A percentile compares a stretch with the other conserved stretches of the same genome.
phyloP scores from a whole-genome alignment of 2,329 filamentous ascomycete species.

The Seiridium unicorne region DNA sequence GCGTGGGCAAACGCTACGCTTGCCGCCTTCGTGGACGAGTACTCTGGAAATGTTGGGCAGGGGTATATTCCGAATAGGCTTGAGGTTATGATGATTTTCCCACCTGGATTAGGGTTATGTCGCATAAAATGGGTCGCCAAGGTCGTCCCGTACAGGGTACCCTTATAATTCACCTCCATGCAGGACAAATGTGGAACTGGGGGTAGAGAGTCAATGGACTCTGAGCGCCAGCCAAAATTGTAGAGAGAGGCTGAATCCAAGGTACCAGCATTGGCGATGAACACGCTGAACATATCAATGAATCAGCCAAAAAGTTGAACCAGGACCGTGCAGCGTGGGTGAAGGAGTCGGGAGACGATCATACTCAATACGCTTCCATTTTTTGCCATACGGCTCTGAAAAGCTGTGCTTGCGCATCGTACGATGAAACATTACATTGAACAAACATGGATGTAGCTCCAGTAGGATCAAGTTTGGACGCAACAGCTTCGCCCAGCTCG shows the following conservation, averaged over 20 bases:
- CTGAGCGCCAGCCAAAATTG: not conserved
- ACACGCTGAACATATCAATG: not conserved
- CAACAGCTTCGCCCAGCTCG: not conserved
- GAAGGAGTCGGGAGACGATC: too few species aligned
- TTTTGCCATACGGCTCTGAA: not conserved
- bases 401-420: not conserved
- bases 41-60: constrained; percentile 6
- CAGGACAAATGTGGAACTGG: not conserved
- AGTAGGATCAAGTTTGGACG: not conserved
- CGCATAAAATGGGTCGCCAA: constrained; percentile 3
- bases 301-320: too few species aligned
- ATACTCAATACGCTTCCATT: constrained; percentile 1
- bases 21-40: not conserved
- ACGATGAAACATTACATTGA: not conserved
- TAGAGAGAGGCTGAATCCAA: not conserved
- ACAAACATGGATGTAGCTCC: not conserved
- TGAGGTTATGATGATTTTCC: constrained; percentile 5
- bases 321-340: too few species aligned
- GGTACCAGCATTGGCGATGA: constrained; percentile 4
- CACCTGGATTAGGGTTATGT: not conserved
- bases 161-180: not conserved
- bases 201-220: not conserved
- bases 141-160: not conserved
- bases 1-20: not conserved
- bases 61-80: constrained; percentile 4